phyloP scores from a whole-genome alignment of 169 alveolate species.

The Plasmodium ovale region DNA sequence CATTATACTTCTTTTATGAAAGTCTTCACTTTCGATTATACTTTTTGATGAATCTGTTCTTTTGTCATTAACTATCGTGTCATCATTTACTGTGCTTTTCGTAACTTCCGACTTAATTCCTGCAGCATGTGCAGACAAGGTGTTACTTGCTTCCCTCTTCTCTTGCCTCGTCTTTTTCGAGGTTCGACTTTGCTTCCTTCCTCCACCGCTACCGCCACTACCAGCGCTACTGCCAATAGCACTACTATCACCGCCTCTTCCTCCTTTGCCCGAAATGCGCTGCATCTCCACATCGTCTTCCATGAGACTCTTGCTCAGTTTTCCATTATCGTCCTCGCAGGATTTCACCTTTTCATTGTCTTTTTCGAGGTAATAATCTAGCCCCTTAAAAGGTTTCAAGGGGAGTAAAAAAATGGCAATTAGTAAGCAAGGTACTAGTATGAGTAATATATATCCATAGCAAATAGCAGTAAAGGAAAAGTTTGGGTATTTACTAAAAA shows the following conservation, averaged over 20 bases:
- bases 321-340: not conserved
- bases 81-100: not conserved
- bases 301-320: not conserved
- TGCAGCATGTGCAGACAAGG: no score
- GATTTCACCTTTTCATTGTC: not conserved
- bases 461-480: slow-evolving; percentile 29
- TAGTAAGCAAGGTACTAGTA: slow-evolving; percentile 43
- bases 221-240: not conserved
- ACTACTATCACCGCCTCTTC: not conserved
- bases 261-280: not conserved
- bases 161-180: no score
- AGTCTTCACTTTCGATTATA: slow-evolving; percentile 1
- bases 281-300: not conserved
- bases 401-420: slow-evolving; percentile 34
- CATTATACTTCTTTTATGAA: slow-evolving; percentile 19
- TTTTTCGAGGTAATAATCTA: slow-evolving; percentile 36
- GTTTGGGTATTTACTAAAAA: slow-evolving; percentile 9
- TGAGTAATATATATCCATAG: slow-evolving; percentile 46
- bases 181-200: not conserved
- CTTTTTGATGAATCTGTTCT: not conserved
- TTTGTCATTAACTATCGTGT: not conserved
- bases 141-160: no score
- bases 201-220: no score
- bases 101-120: no score
- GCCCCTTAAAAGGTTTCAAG: slow-evolving; percentile 47